Base-by-base conservation (phyloP, 2,329 filamentous ascomycete species). In the Hypoxylon sp. region DNA sequence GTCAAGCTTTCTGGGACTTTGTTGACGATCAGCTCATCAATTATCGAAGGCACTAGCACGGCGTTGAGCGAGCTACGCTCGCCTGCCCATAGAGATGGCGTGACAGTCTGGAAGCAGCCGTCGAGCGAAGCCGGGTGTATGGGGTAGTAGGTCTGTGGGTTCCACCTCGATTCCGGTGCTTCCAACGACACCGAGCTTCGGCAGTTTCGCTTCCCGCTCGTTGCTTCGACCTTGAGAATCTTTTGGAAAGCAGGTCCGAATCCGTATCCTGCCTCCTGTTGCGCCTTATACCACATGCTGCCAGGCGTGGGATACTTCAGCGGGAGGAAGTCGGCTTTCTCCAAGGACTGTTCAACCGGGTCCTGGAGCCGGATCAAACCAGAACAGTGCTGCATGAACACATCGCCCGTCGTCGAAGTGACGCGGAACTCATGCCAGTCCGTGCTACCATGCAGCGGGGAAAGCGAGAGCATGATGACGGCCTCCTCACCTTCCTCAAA, bases 261-360 rank as follows among this genome's bases (percentile, higher is more conserved):
- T n/a, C 64, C 58, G 26, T 66, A 64, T 17, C 73, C 73, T 13
- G 67, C 58, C n/a, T 72, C 69, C 0, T n/a, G 20, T 40, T 65
- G 52, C 1, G 60, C 53, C 55, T 73, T 72, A 60, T 73, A 72
- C 73, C 73, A 75, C 2, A 59, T 11, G 3, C 24, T 35, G 0
- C 52, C 21, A 11, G 53, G 15, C 21, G 45, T 31, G 13, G 52
- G 26, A 4, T 15, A 13, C 7, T 35, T 8, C 6, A 61, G 40
- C 3, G 55, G 49, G 17, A 29, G 24, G 4, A 41, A 13, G 10
- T 37, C 26, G 13, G n/a, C n/a, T n/a, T n/a, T 21, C 43, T 10
- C 21, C 41, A 1, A 18, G 8, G 1, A 24, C 3, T 59, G 47
- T 0, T 58, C 58, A 13, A 61, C 1, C 1, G 35, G 8, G 2